Evolutionary conservation across 495 filamentous ascomycete species (phyloP), one percentile per base, ranked within the genome.

Genomic region (Parathielavia hyrcaniae): DNA sequence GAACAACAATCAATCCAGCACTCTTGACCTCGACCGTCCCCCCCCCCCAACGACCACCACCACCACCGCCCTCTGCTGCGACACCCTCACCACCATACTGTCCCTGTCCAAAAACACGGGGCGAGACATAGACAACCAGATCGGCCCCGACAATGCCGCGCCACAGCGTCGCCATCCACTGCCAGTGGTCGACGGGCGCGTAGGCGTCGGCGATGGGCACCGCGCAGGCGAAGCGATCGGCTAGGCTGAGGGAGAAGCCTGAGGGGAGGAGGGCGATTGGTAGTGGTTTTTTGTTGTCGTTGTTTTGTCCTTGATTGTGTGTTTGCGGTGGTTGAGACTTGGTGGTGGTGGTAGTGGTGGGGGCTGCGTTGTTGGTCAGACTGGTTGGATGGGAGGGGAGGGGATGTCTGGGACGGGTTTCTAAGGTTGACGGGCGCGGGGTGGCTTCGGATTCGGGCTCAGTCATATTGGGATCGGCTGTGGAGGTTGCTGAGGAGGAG

Each of bases 101-200:
- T 3, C 34, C 44, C 63, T 17, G 65, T 64, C 1, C 47, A 44
- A 4, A 16, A 12, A 14, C 22, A 12, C 5, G 1, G 13, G 26
- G 17, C 57, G 58, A 75, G 73, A 86, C 79, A 61, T 83, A 92
- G 20, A 98, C 80, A 0, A 90, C 95, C 58, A 97, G 77, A 72
- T 98, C 93, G 0, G 91, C 82, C 0, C 89, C 91, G 0, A 92
- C 80, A 52, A 89, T 87, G 1, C 88, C 87, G 1, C 91, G 85
- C 92, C 92, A 98, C 4, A 96, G 79, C 50, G 88, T 93, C 30
- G 92, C 93, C 77, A 92, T 89, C 93, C 93, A 97, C 71, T 96
- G 90, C 93, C 93, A 98, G 68, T 98, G 93, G 65, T 98, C 90
- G 32, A 89, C 75, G 0, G 89, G 85, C 1, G 81, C 80, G 67